A percentile compares a stretch with the other conserved stretches of the same genome.
These are phyloP conservation scores for Leccinellum luteum DNA, from an alignment of 768 basidiomycete genomes.

Conservation along the genomic window DNA sequence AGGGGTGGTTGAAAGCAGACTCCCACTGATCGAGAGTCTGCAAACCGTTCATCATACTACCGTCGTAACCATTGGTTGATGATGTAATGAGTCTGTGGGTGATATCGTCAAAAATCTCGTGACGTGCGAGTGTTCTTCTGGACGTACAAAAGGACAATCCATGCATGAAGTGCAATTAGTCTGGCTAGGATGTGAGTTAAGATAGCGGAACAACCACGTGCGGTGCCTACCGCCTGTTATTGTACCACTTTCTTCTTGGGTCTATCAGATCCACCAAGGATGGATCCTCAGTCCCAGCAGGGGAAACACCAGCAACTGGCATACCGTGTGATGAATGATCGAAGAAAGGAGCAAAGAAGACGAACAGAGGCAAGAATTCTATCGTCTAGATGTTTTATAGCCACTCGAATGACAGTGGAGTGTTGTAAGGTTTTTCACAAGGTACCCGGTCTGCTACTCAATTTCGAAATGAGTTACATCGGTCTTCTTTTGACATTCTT, in stretches of 20 bases:
- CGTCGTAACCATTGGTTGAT: conserved; percentile 74
- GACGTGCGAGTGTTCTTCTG: neutral
- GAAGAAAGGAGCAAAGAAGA: neutral
- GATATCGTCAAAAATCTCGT: neutral
- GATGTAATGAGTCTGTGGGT: conserved; percentile 67
- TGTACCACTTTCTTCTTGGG: conserved; percentile 71
- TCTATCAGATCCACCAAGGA: conserved; percentile 57
- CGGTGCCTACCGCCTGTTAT: conserved; percentile 58
- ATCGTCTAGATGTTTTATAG: neutral
- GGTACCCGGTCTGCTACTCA: too few species aligned
- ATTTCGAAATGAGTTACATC: too few species aligned
- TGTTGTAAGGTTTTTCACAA: neutral
- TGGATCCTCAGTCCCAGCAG: conserved; percentile 22
- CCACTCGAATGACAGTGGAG: neutral
- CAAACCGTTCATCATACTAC: conserved; percentile 79
- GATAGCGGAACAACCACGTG: neutral
- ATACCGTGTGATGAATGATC: conserved; percentile 23
- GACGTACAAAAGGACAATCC: conserved; percentile 65
- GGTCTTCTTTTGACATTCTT: neutral
- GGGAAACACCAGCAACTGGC: conserved; percentile 46
- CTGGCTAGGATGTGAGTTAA: conserved; percentile 30
- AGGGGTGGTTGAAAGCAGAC: conserved; percentile 55
- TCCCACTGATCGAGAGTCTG: conserved; percentile 68
- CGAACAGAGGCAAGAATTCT: neutral
- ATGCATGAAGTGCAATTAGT: conserved; percentile 60